phyloP scores from a whole-genome alignment of 1,284 basidiomycete genomes.

The Vanrija sp. region DNA sequence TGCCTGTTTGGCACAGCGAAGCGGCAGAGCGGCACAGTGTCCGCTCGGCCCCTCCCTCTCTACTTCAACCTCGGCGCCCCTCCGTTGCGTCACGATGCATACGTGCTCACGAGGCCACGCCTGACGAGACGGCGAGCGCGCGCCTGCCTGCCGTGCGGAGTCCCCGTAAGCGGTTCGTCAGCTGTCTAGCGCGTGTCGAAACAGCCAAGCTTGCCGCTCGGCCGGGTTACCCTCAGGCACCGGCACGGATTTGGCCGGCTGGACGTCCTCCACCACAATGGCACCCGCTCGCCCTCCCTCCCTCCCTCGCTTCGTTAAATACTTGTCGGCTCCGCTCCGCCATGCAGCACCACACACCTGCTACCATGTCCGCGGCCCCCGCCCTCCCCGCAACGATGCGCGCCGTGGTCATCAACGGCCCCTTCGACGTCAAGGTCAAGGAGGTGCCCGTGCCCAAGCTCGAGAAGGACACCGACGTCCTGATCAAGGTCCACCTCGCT shows the following conservation, averaged over 20 bases:
- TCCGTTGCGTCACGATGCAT: no score
- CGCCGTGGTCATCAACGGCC: constrained; percentile 33
- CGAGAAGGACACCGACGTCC: constrained; percentile 30
- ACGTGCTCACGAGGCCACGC: no score
- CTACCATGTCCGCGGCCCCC: background rate
- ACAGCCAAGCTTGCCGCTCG: no score
- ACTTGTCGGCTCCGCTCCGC: background rate
- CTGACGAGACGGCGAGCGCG: no score
- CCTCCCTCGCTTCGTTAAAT: background rate
- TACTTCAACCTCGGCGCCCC: no score
- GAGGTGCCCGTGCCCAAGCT: constrained; percentile 31
- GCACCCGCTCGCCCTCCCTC: no score
- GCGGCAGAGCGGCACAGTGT: no score
- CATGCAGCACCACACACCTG: background rate
- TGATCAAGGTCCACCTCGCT: constrained; percentile 37
- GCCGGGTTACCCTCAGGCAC: background rate
- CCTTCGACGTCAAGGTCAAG: constrained; percentile 30
- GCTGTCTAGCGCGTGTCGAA: no score
- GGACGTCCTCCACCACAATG: background rate
- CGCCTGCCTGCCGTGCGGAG: no score
- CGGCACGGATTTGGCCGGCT: background rate
- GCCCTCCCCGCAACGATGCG: constrained; percentile 27
- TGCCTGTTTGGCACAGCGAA: no score
- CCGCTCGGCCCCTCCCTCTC: no score
- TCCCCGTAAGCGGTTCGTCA: no score